Conservation (phyloP, 805 yeast genomes). For the Grigorovia transvaalensis region DNA sequence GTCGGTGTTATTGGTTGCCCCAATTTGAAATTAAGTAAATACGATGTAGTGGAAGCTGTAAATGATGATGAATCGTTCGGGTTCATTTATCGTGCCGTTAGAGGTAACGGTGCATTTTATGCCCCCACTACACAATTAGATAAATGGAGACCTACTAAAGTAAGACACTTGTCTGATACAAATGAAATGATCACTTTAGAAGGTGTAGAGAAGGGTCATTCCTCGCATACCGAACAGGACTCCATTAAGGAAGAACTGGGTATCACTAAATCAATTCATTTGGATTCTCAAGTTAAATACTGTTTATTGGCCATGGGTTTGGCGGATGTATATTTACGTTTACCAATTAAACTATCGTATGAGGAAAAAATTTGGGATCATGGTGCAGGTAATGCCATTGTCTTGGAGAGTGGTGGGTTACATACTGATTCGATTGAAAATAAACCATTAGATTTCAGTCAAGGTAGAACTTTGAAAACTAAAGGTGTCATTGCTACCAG, state of each 20-base stretch:
- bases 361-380: conserved; percentile 98
- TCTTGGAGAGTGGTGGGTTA: conserved; percentile 82
- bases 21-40: conserved; percentile 43
- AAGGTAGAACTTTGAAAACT: conserved; percentile 68
- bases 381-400: conserved; percentile 86
- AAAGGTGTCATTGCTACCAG: conserved; percentile 89
- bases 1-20: conserved; percentile 97
- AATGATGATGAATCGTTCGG: conserved; percentile 15
- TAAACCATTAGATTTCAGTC: conserved; percentile 63
- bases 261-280: conserved; percentile 59
- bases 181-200: conserved; percentile 36
- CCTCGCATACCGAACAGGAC: conserved; percentile 80
- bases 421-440: conserved; percentile 78
- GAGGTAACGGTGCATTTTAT: conserved; percentile 29
- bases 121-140: conserved; percentile 18
- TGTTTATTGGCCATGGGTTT: conserved; percentile 84
- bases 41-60: conserved; percentile 27
- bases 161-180: conserved; percentile 14
- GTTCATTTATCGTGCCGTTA: conserved; percentile 26
- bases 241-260: conserved; percentile 54
- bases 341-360: conserved; percentile 68
- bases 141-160: conserved; percentile 50
- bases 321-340: conserved; percentile 83
- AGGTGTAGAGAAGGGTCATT: conserved; percentile 92
- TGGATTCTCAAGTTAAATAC: conserved; percentile 95